A percentile compares a stretch with the other conserved stretches of the same genome.
Conservation (phyloP, 495 filamentous ascomycete genomes). For the Neurospora sp. region DNA sequence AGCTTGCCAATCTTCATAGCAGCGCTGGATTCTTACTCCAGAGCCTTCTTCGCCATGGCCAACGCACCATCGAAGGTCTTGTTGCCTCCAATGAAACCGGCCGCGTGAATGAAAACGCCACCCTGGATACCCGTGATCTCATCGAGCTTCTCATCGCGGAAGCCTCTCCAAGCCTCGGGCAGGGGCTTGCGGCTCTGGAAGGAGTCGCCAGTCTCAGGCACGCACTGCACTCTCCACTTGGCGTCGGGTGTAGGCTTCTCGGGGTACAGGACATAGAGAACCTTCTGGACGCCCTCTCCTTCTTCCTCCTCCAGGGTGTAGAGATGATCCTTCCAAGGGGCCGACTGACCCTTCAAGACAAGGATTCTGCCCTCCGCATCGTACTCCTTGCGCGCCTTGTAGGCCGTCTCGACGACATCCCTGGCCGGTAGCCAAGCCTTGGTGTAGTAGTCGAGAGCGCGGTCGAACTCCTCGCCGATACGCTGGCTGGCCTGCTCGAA, state of each 20-base stretch:
- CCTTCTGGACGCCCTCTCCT: conserved; percentile 35
- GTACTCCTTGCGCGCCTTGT: conserved; percentile 48
- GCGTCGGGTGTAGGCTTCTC: conserved; percentile 58
- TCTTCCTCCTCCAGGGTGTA: conserved; percentile 68
- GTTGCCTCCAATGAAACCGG: conserved; percentile 93
- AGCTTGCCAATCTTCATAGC: background rate
- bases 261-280: conserved; percentile 90
- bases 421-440: conserved; percentile 82
- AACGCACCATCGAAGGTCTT: conserved; percentile 81
- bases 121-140: conserved; percentile 62
- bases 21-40: conserved; percentile 6
- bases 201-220: conserved; percentile 66
- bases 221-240: conserved; percentile 90
- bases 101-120: conserved; percentile 85
- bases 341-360: conserved; percentile 59
- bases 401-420: conserved; percentile 62
- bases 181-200: conserved; percentile 85
- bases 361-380: conserved; percentile 71
- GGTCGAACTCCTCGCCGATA: conserved; percentile 76
- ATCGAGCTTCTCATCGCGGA: conserved; percentile 75
- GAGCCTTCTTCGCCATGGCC: conserved; percentile 71
- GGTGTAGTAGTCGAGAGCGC: conserved; percentile 62
- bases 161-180: conserved; percentile 83
- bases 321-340: conserved; percentile 94
- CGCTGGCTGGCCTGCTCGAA: conserved; percentile 67